These are phyloP conservation scores for Pichia norvegensis DNA, from an alignment of 1,139 yeast species.

Conservation along the genomic window DNA sequence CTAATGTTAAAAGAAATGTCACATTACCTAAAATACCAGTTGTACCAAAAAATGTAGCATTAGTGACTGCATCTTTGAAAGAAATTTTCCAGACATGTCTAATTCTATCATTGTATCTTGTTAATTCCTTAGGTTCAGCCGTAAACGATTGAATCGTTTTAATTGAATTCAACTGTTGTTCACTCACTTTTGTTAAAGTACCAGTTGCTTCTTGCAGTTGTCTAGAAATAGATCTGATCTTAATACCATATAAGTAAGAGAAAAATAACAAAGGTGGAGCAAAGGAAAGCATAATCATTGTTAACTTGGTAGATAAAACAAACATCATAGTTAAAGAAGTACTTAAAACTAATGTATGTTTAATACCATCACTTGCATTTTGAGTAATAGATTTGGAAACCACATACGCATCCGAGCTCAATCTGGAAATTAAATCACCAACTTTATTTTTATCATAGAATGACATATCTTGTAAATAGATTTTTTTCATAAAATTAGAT, in stretches of 20 bases:
- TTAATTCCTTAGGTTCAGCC: conserved; percentile 63
- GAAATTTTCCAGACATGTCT: conserved; percentile 69
- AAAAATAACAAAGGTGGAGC: conserved; percentile 78
- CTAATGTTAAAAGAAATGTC: conserved; percentile 66
- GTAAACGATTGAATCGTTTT: conserved; percentile 86
- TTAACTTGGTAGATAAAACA: conserved; percentile 70
- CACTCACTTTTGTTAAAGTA: conserved; percentile 77
- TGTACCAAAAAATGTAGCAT: conserved; percentile 68
- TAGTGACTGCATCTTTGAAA: conserved; percentile 69
- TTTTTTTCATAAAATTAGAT: conserved; percentile 64
- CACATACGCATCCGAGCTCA: conserved; percentile 84
- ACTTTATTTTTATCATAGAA: conserved; percentile 89
- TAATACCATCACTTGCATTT: conserved; percentile 83
- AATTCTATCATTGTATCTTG: conserved; percentile 59
- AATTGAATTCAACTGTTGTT: conserved; percentile 82
- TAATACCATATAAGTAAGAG: conserved; percentile 70
- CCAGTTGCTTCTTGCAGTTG: conserved; percentile 83
- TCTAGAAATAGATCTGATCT: conserved; percentile 67
- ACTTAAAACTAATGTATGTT: conserved; percentile 69
- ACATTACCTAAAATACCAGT: conserved; percentile 78
- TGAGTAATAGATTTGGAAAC: conserved; percentile 84
- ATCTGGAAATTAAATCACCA: conserved; percentile 84
- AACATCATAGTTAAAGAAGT: conserved; percentile 88
- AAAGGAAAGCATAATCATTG: conserved; percentile 65
- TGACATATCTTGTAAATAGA: conserved; percentile 81